Conservation (phyloP, 2,329 filamentous ascomycete genomes). For the Knufia petricola region DNA sequence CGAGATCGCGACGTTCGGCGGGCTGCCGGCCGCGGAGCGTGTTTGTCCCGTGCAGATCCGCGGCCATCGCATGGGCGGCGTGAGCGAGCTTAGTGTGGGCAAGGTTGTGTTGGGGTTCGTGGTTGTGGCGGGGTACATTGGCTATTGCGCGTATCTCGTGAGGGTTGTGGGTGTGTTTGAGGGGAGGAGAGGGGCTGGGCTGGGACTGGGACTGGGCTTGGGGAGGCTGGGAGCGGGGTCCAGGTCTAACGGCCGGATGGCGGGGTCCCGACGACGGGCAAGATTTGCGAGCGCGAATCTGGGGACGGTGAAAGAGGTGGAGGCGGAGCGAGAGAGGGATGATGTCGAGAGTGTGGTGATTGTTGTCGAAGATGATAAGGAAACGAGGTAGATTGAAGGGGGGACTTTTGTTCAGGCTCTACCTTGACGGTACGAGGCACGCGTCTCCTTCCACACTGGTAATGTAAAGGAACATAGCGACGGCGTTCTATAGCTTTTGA, state of each 20-base stretch:
- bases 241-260: not conserved
- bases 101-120: slow-evolving; percentile 16
- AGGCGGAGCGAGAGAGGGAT: not conserved
- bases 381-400: not conserved
- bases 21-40: slow-evolving; percentile 31
- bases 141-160: slow-evolving; percentile 8
- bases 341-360: slow-evolving; percentile 7
- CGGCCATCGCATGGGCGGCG: slow-evolving; percentile 29
- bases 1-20: slow-evolving; percentile 14
- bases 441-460: too few species aligned
- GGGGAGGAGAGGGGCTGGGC: not conserved
- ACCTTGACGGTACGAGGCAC: not conserved
- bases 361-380: not conserved
- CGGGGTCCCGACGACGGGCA: not conserved
- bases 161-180: not conserved
- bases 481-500: not conserved
- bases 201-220: too few species aligned
- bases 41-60: slow-evolving; percentile 40
- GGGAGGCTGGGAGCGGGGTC: not conserved
- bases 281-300: not conserved
- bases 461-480: not conserved
- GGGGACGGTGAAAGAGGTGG: too few species aligned
- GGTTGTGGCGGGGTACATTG: slow-evolving; percentile 11
- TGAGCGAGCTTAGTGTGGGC: slow-evolving; percentile 20
- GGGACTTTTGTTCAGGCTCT: not conserved